Evolutionary conservation across 495 filamentous ascomycete species (phyloP).

Genomic region (Clavariopsis aquatica): DNA sequence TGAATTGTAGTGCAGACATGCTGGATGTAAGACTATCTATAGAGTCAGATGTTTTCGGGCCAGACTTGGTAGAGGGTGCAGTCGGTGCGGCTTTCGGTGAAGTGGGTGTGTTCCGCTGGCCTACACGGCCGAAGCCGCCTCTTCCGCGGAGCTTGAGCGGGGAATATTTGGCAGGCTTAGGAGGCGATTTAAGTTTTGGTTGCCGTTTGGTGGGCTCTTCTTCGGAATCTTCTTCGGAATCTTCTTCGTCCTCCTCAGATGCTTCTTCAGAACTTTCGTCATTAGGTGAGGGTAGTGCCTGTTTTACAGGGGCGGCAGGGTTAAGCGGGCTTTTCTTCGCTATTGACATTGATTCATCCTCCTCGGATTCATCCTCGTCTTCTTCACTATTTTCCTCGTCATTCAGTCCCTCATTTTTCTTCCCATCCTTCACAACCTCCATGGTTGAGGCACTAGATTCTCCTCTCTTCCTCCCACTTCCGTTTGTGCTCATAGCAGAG

Average conservation of each 20-base stretch:
- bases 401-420: not conserved
- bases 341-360: not conserved
- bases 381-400: slow-evolving; percentile 5
- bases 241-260: not conserved
- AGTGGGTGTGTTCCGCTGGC: not conserved
- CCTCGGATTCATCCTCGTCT: slow-evolving; percentile 14
- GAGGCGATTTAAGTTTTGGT: not conserved
- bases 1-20: slow-evolving; percentile 28
- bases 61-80: not conserved
- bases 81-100: not conserved
- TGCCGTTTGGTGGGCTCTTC: not conserved
- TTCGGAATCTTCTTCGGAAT: not conserved
- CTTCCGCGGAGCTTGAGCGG: slow-evolving; percentile 17
- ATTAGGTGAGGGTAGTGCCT: not conserved
- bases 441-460: not conserved
- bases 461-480: not conserved
- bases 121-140: slow-evolving; percentile 10
- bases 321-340: not conserved
- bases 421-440: slow-evolving; percentile 7
- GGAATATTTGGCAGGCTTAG: not conserved
- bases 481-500: not conserved
- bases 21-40: slow-evolving; percentile 23
- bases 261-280: not conserved
- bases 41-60: slow-evolving; percentile 1
- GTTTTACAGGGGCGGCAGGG: not conserved